These are phyloP conservation scores for Coemansia aciculifera DNA, from an alignment of 192 early-diverging fungal species.

Conservation along the genomic window DNA sequence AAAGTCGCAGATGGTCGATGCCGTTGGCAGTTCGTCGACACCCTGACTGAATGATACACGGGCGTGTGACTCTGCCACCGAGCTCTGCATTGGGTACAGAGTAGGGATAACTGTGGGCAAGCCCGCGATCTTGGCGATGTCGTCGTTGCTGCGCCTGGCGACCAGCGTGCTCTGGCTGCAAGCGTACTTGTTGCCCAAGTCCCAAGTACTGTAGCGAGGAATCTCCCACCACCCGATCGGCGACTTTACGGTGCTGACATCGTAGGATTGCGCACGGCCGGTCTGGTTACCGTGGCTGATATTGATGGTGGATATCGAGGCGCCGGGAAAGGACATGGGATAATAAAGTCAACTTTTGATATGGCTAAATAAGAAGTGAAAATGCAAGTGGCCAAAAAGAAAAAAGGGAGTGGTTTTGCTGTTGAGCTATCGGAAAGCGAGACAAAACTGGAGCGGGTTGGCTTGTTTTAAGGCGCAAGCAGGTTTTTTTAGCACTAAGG, in stretches of 20 bases:
- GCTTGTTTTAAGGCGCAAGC: neutral
- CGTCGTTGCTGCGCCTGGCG: slow-evolving; percentile 41
- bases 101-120: slow-evolving; percentile 48
- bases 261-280: slow-evolving; percentile 13
- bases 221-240: slow-evolving; percentile 51
- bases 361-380: slow-evolving; percentile 3
- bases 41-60: slow-evolving; percentile 44
- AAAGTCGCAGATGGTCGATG: slow-evolving; percentile 36
- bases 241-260: slow-evolving; percentile 15
- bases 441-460: neutral
- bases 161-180: slow-evolving; percentile 56
- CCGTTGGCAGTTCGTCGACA: slow-evolving; percentile 16
- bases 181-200: slow-evolving; percentile 52
- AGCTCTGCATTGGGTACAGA: slow-evolving; percentile 44
- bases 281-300: slow-evolving; percentile 24
- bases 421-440: neutral
- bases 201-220: slow-evolving; percentile 51
- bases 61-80: slow-evolving; percentile 29
- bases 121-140: slow-evolving; percentile 16
- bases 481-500: neutral
- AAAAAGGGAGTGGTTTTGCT: neutral
- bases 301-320: slow-evolving; percentile 31
- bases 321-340: slow-evolving; percentile 19
- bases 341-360: neutral
- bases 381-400: neutral